Percentiles rank a stretch among this genome's conserved stretches.
Evolutionary conservation across 148 eudicot species (phyloP).

Genomic region (Arctostaphylos glauca): DNA sequence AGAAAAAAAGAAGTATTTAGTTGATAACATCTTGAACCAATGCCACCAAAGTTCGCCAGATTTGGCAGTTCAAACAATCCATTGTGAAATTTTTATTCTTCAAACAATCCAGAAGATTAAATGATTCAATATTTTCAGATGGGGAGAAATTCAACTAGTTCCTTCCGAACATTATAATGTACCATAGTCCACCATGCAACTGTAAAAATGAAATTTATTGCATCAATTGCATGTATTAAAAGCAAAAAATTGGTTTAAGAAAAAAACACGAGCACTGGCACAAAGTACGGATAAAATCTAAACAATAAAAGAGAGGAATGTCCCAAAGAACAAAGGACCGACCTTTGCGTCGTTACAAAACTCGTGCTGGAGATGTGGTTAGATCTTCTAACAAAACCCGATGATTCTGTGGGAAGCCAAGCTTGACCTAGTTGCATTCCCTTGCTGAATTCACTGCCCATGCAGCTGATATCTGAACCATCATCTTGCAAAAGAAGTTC

Average conservation of each 20-base stretch:
- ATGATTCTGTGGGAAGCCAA: slow-evolving; percentile 37
- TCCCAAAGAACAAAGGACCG: slow-evolving; percentile 12
- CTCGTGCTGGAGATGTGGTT: slow-evolving; percentile 31
- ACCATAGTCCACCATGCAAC: background rate
- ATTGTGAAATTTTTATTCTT: background rate
- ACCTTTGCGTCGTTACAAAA: slow-evolving; percentile 55
- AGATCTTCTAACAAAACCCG: slow-evolving; percentile 41
- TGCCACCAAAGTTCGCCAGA: background rate
- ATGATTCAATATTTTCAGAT: background rate
- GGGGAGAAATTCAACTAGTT: background rate
- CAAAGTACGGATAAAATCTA: background rate
- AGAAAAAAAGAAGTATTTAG: background rate
- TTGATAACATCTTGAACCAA: background rate
- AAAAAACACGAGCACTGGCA: background rate
- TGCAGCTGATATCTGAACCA: slow-evolving; percentile 45
- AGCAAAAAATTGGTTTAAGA: background rate
- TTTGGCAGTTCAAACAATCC: background rate
- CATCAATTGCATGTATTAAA: background rate
- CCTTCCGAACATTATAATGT: no score
- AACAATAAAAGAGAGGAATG: background rate
- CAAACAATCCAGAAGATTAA: background rate
- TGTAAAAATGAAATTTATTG: background rate
- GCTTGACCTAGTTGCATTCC: slow-evolving; percentile 52
- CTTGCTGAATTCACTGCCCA: slow-evolving; percentile 52
- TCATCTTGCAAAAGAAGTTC: slow-evolving; percentile 88